Percentiles rank a stretch among this genome's conserved stretches.
Evolutionary conservation across 2,329 filamentous ascomycete genomes (phyloP).

Genomic region (Helicocarpus griseus): DNA sequence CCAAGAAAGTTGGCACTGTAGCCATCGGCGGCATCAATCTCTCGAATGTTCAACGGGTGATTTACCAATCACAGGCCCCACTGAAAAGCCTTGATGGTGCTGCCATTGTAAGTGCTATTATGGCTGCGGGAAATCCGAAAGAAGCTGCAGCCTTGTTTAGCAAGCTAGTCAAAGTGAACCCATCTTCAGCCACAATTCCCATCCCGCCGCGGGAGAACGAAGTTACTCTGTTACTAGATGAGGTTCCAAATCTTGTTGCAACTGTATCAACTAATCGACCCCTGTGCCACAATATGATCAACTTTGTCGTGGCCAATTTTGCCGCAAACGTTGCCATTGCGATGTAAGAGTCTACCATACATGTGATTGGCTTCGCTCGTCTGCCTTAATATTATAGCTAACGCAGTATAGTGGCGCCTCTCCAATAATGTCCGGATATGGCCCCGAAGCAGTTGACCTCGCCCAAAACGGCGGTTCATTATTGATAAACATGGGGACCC

Average conservation of each 20-base stretch:
- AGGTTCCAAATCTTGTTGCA: constrained; percentile 43
- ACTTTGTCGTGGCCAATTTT: constrained; percentile 89
- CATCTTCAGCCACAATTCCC: constrained; percentile 25
- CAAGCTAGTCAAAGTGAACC: constrained; percentile 41
- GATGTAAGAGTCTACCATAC: constrained; percentile 35
- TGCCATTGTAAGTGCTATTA: constrained; percentile 81
- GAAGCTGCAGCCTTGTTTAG: constrained; percentile 52
- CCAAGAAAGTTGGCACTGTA: constrained; percentile 45
- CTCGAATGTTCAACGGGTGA: constrained; percentile 61
- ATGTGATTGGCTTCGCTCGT: not conserved
- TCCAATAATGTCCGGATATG: constrained; percentile 90
- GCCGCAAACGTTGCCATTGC: constrained; percentile 82
- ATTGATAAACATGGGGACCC: constrained; percentile 91
- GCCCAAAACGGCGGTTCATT: constrained; percentile 65
- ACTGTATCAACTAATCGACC: constrained; percentile 56
- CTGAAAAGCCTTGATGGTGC: constrained; percentile 64
- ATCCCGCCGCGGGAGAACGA: constrained; percentile 21
- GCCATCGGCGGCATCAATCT: constrained; percentile 84
- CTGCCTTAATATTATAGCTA: constrained; percentile 6
- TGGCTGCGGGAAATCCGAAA: constrained; percentile 60
- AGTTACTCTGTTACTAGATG: constrained; percentile 21
- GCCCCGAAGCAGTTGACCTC: constrained; percentile 72
- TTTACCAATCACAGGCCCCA: constrained; percentile 55
- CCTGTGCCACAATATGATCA: constrained; percentile 94
- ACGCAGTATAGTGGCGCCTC: constrained; percentile 55